Percentiles rank a stretch among this genome's conserved stretches.
Conservation (phyloP, 192 early-diverging fungal species). For the Dissophora globulifera region DNA sequence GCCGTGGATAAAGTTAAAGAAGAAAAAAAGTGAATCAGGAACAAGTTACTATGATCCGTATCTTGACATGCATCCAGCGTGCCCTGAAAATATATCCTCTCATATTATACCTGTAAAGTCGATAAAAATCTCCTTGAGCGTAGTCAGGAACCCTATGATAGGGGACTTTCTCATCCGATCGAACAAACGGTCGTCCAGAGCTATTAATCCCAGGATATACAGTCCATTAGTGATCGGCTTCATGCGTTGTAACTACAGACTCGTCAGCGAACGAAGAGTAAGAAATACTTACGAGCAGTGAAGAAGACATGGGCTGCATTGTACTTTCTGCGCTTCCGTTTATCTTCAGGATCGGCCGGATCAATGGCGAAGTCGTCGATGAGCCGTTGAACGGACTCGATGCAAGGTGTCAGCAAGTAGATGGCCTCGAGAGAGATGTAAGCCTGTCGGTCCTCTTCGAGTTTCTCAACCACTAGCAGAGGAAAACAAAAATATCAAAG, state of each 20-base stretch:
- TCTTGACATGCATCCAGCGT: too few species aligned
- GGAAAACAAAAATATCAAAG: too few species aligned
- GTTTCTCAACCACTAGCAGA: constrained; percentile 75
- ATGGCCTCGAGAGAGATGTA: constrained; percentile 70
- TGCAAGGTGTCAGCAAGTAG: constrained; percentile 68
- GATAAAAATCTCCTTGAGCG: constrained; percentile 80
- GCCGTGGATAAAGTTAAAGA: too few species aligned
- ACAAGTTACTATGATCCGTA: too few species aligned
- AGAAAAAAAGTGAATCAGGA: too few species aligned
- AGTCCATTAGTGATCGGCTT: too few species aligned
- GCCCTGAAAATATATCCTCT: background rate
- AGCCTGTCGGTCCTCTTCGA: constrained; percentile 66
- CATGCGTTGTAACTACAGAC: too few species aligned
- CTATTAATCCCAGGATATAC: constrained; percentile 45
- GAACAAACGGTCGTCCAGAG: constrained; percentile 70
- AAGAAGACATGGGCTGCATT: constrained; percentile 71
- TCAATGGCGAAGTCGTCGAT: constrained; percentile 67
- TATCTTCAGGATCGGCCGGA: too few species aligned
- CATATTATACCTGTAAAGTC: constrained; percentile 77
- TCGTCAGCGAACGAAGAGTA: background rate
- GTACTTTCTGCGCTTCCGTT: too few species aligned
- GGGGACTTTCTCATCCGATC: constrained; percentile 64
- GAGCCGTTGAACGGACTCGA: constrained; percentile 68
- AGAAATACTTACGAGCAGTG: constrained; percentile 58
- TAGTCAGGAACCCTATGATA: constrained; percentile 68